Evolutionary conservation across 129 eudicot genomes (phyloP).

Genomic region (Chrysanthemum seticuspe): DNA sequence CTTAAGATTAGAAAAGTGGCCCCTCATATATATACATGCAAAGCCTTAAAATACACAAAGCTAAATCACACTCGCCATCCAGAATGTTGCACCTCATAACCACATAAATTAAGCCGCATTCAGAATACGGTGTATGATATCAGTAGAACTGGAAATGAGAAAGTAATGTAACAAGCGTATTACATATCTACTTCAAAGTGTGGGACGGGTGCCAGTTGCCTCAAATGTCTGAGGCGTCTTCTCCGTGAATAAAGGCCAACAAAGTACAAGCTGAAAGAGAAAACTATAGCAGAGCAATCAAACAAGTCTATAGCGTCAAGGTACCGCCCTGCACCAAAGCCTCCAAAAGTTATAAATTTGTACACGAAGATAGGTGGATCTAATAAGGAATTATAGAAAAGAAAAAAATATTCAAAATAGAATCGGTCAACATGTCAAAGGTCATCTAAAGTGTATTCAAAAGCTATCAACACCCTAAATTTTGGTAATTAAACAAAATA

Average conservation of each 20-base stretch:
- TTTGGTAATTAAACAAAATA: not conserved
- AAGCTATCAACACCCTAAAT: not conserved
- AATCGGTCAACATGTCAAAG: not conserved
- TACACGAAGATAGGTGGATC: not conserved
- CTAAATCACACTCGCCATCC: too few relatives aligned
- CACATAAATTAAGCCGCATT: too few relatives aligned
- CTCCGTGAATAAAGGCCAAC: conserved; percentile 49
- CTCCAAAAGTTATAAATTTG: not conserved
- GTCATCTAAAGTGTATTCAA: not conserved
- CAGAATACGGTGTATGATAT: not conserved
- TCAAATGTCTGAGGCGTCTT: conserved; percentile 38
- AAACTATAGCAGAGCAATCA: conserved; percentile 49
- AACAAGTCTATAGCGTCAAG: conserved; percentile 54
- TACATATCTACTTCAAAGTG: conserved; percentile 22
- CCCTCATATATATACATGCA: too few relatives aligned
- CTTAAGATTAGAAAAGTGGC: too few relatives aligned
- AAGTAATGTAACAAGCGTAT: not conserved
- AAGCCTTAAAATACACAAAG: too few relatives aligned
- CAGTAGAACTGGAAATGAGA: not conserved
- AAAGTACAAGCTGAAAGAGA: conserved; percentile 45
- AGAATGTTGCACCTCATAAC: too few relatives aligned
- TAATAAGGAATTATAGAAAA: not conserved
- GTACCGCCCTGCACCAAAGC: conserved; percentile 33
- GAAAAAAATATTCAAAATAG: not conserved
- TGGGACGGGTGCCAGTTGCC: conserved; percentile 44